Percentiles rank a stretch among this genome's conserved stretches.
These are phyloP conservation scores for Escallonia rubra DNA, from an alignment of 129 eudicot genomes.

Conservation along the genomic window DNA sequence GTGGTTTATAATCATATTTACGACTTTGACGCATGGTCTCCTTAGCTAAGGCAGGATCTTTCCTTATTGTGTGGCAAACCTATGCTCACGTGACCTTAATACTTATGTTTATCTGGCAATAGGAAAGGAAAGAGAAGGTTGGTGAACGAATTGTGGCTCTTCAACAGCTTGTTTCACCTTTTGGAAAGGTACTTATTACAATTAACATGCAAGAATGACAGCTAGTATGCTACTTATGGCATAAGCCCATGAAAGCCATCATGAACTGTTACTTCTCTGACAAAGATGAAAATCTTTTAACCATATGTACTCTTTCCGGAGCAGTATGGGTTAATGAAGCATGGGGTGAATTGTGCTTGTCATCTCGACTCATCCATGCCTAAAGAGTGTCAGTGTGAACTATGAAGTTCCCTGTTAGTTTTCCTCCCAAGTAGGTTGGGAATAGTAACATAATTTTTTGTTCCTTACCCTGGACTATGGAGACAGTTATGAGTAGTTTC, in stretches of 20 bases:
- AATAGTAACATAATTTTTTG: background rate
- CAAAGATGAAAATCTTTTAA: no score
- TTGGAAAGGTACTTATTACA: constrained; percentile 57
- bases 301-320: no score
- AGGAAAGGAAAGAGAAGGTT: constrained; percentile 82
- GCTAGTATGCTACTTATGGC: background rate
- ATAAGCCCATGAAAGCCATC: no score
- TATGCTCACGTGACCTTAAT: background rate
- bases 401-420: background rate
- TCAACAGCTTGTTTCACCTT: constrained; percentile 93
- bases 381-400: background rate
- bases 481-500: background rate
- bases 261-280: no score
- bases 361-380: no score
- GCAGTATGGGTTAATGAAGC: no score
- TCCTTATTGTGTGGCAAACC: background rate
- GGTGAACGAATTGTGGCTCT: constrained; percentile 81
- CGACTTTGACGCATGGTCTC: background rate
- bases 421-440: background rate
- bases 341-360: no score
- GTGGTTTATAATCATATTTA: background rate
- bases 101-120: constrained; percentile 6
- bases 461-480: no score
- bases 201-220: background rate
- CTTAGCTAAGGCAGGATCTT: background rate